Evolutionary conservation across 176 grass and related monocot species (phyloP).

Genomic region (Oryza longistaminata): DNA sequence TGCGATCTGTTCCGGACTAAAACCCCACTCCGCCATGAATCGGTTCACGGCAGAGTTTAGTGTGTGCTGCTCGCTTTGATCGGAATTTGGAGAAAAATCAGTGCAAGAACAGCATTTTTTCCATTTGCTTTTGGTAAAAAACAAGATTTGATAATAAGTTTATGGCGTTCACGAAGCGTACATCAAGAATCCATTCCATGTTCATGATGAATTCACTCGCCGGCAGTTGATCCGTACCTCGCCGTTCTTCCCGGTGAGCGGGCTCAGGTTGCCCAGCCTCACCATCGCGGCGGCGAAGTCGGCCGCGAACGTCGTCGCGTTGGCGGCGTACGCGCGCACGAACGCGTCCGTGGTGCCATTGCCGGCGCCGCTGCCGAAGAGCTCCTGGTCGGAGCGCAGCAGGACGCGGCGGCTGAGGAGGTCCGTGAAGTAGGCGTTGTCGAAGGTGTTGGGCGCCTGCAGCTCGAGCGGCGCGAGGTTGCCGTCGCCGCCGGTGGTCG

Average conservation of each 20-base stretch:
- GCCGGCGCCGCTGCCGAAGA: constrained; percentile 43
- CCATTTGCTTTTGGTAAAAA: not conserved
- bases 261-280: constrained; percentile 46
- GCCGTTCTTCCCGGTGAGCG: constrained; percentile 34
- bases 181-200: not conserved
- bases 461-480: constrained; percentile 57
- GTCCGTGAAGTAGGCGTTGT: constrained; percentile 72
- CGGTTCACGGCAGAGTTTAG: not conserved
- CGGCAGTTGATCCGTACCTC: constrained; percentile 74
- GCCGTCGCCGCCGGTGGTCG: constrained; percentile 47
- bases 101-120: not conserved
- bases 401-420: constrained; percentile 56
- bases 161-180: not conserved
- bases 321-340: constrained; percentile 52
- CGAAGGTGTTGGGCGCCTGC: constrained; percentile 49
- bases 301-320: constrained; percentile 24
- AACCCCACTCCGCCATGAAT: not conserved
- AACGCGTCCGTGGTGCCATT: constrained; percentile 54
- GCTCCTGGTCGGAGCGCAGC: constrained; percentile 80
- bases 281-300: constrained; percentile 82
- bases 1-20: not conserved
- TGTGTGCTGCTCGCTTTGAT: not conserved
- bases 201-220: constrained; percentile 53
- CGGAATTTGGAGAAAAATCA: not conserved
- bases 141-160: not conserved